A percentile compares a stretch with the other conserved stretches of the same genome.
phyloP scores from a whole-genome alignment of 441 rosid species.

The Aleurites moluccanus region DNA sequence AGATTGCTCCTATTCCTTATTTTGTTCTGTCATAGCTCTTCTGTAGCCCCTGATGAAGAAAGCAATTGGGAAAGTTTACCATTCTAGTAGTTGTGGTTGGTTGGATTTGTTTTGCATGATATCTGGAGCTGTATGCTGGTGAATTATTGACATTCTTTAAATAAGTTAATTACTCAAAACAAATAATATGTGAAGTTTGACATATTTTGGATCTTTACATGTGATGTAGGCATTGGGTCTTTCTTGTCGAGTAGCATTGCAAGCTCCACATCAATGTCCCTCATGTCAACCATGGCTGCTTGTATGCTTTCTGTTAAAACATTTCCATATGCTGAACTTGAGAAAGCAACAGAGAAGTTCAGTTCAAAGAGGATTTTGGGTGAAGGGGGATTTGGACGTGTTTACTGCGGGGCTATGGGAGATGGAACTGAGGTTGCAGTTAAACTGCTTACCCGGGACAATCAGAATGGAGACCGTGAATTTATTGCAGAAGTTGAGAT shows the following conservation, averaged over 20 bases:
- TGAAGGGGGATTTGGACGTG: constrained; percentile 99
- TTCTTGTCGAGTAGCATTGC: constrained; percentile 68
- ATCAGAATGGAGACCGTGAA: constrained; percentile 86
- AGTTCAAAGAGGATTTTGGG: constrained; percentile 85
- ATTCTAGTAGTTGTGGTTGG: not conserved
- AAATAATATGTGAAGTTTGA: not conserved
- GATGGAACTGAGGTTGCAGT: constrained; percentile 88
- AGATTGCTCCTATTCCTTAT: not conserved
- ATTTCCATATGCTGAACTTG: constrained; percentile 66
- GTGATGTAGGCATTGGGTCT: constrained; percentile 63
- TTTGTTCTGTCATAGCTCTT: not conserved
- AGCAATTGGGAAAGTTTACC: not conserved
- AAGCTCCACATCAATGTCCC: constrained; percentile 73
- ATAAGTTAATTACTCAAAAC: not conserved
- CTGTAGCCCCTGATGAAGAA: not conserved
- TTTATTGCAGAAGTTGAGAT: constrained; percentile 95
- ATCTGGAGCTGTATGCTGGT: not conserved
- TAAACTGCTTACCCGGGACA: constrained; percentile 77
- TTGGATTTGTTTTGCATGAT: not conserved
- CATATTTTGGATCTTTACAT: constrained; percentile 19
- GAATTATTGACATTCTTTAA: not conserved
- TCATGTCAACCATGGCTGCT: constrained; percentile 77
- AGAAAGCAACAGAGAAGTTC: constrained; percentile 82
- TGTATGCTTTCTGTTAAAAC: constrained; percentile 80
- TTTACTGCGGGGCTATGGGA: constrained; percentile 67